phyloP scores from a whole-genome alignment of 1,139 yeast genomes.

The Sugiyamaella xylanicola region DNA sequence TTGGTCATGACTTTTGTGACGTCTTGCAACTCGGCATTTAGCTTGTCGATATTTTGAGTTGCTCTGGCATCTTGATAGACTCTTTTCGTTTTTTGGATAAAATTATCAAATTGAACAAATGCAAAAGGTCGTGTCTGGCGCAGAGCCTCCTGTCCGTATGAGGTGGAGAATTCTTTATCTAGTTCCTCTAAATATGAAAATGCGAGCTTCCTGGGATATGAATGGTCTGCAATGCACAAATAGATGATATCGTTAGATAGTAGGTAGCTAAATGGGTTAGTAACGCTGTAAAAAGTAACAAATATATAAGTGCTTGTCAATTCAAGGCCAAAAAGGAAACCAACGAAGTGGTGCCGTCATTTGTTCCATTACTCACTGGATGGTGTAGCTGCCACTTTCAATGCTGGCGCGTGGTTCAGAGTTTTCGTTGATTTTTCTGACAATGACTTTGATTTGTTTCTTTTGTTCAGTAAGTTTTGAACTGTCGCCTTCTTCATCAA shows the following conservation, averaged over 20 bases:
- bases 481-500: constrained; percentile 69
- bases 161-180: constrained; percentile 75
- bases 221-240: constrained; percentile 70
- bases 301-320: too few species aligned
- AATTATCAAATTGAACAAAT: constrained; percentile 80
- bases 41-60: constrained; percentile 79
- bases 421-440: constrained; percentile 73
- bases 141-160: constrained; percentile 74
- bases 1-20: constrained; percentile 95
- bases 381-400: constrained; percentile 72
- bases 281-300: too few species aligned
- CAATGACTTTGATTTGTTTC: constrained; percentile 77
- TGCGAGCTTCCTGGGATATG: constrained; percentile 86
- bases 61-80: constrained; percentile 91
- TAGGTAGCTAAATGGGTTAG: constrained; percentile 49
- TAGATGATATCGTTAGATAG: constrained; percentile 67
- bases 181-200: constrained; percentile 84
- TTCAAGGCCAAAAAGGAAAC: too few species aligned
- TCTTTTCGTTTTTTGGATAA: constrained; percentile 83
- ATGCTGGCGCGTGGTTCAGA: constrained; percentile 86
- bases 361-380: constrained; percentile 50
- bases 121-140: constrained; percentile 81
- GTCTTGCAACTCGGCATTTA: constrained; percentile 86
- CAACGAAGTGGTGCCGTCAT: too few species aligned
- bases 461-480: constrained; percentile 67